Evolutionary conservation across 495 filamentous ascomycete species (phyloP).

Genomic region (Choiromyces venosus): DNA sequence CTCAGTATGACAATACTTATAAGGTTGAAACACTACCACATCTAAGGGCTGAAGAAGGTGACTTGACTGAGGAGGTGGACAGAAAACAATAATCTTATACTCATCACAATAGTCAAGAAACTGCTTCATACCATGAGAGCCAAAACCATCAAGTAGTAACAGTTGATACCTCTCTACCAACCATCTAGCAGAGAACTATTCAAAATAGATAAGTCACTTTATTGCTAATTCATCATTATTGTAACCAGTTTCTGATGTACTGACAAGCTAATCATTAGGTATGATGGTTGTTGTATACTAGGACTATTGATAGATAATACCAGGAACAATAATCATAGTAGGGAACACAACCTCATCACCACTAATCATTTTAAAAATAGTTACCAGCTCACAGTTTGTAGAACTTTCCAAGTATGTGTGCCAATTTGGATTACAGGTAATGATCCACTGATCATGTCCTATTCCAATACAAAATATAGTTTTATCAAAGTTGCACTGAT

Average conservation of each 20-base stretch:
- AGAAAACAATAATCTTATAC: no score
- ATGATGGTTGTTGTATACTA: constrained; percentile 4
- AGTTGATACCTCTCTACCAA: no score
- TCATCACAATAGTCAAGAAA: no score
- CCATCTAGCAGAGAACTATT: no score
- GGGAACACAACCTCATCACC: constrained; percentile 9
- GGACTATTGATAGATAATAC: not conserved
- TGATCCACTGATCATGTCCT: constrained; percentile 12
- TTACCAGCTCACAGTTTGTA: constrained; percentile 4
- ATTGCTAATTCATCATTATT: constrained; percentile 8
- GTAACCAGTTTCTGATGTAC: constrained; percentile 9
- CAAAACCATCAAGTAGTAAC: no score
- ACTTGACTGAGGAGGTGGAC: no score
- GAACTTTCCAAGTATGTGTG: not conserved
- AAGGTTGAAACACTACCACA: no score
- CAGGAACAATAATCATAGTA: constrained; percentile 5
- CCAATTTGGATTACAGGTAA: not conserved
- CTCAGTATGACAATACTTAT: no score
- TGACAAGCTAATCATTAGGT: not conserved
- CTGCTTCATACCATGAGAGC: no score
- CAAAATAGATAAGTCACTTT: no score
- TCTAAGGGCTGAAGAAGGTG: no score
- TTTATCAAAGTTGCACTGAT: constrained; percentile 40
- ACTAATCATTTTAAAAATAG: constrained; percentile 4
- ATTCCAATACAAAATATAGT: constrained; percentile 36